A percentile compares a stretch with the other conserved stretches of the same genome.
Conservation (phyloP, 176 grass and related monocot species). For the Chloris gayana region DNA sequence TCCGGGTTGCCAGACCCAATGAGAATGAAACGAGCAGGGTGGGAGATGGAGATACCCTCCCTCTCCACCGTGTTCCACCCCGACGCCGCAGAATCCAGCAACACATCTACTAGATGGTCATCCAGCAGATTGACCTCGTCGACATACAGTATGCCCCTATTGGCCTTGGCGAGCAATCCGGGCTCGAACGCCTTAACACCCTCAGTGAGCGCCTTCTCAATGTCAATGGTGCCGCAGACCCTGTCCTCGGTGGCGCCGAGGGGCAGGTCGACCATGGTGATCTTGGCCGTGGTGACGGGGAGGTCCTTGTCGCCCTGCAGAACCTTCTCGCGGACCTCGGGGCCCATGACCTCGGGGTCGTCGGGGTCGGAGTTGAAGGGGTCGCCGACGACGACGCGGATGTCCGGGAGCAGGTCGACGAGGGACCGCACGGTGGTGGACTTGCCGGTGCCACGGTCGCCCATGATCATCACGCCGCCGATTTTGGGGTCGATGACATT, state of each 20-base stretch:
- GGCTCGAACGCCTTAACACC: constrained; percentile 99
- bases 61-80: constrained; percentile 99
- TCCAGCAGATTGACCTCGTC: constrained; percentile 96
- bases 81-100: constrained; percentile 82
- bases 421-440: constrained; percentile 95
- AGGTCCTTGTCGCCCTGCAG: constrained; percentile 46
- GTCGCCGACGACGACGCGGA: constrained; percentile 80
- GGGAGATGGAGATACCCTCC: constrained; percentile 98
- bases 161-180: constrained; percentile 92
- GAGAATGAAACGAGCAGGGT: constrained; percentile 94
- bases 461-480: constrained; percentile 99
- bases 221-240: constrained; percentile 99
- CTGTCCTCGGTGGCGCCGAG: constrained; percentile 96
- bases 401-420: constrained; percentile 91
- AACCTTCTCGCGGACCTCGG: constrained; percentile 68
- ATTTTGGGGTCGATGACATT: constrained; percentile 99
- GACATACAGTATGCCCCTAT: constrained; percentile 93
- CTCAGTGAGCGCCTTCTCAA: constrained; percentile 96
- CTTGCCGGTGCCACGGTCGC: constrained; percentile 94
- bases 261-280: constrained; percentile 97
- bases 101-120: constrained; percentile 91
- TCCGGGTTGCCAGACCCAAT: constrained; percentile 96
- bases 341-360: constrained; percentile 87
- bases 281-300: constrained; percentile 62
- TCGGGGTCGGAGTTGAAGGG: constrained; percentile 97